Evolutionary conservation across 2,329 filamentous ascomycete species (phyloP), one percentile per base, ranked within the genome.

Genomic region (Lachnellula hyalina): DNA sequence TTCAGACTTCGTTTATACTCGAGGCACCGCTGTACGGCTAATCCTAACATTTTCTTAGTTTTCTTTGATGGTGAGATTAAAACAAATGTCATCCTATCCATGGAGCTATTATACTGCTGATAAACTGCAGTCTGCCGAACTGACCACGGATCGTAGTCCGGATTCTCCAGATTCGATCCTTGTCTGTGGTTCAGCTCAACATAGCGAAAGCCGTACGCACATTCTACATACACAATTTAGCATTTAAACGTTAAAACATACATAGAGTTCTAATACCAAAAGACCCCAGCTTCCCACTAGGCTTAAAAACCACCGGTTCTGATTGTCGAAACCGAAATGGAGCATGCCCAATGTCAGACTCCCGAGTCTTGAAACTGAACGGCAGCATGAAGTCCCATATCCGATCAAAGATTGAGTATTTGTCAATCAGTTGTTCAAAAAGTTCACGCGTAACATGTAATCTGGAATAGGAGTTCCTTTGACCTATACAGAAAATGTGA

Each of bases 111-210:
- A 34, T 59, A 59, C n/a, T 55, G 47, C 23, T 59, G 57, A 32
- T 61, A 61, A 3, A 61, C 49, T 36, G 55, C 51, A 5, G 32
- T 58, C 42, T 60, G 59, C 4, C 59, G 21, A 5, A 61, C 34
- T 6, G 59, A 61, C 59, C 59, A 61, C 14, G 51, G 53, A 47
- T 60, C 57, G 25, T 57, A 59, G 45, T 61, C 57, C 2, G 54
- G 52, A 35, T 54, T 51, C 1, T 49, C 36, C 36, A 17, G 36
- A 7, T 32, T 17, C 5, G 17, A 3, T 17, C 41, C 17, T 6
- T 25, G 34, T 14, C 60, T 34, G 12, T 52, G 14, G 35, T 61
- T 61, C 9, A 51, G 19, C 17, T 53, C 49, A 12, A 53, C 57
- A 47, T 59, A 60, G 8, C 54, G 54, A 46, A 60, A 56, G 1